These are phyloP conservation scores for Cladophialophora exuberans DNA, from an alignment of 2,329 filamentous ascomycete species.

Conservation along the genomic window DNA sequence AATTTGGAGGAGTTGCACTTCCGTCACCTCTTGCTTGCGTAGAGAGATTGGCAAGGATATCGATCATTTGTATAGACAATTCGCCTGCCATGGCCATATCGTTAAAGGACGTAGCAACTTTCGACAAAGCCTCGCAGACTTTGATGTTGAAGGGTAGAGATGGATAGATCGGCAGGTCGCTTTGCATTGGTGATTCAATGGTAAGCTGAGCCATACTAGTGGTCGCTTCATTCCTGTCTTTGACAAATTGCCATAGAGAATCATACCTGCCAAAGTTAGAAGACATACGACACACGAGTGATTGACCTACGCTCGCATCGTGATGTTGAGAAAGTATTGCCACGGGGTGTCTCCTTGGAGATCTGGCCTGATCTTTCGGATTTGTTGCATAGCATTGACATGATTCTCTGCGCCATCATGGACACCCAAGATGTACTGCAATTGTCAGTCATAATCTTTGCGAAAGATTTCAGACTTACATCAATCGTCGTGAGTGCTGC, in stretches of 20 bases:
- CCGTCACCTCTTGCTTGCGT: conserved; percentile 10
- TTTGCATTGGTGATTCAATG: conserved; percentile 21
- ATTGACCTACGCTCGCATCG: conserved; percentile 17
- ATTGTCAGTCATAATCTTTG: no score
- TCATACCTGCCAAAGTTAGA: conserved; percentile 22
- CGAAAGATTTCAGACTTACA: no score
- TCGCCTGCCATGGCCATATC: conserved; percentile 23
- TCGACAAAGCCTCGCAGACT: conserved; percentile 22
- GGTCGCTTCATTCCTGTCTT: conserved; percentile 21
- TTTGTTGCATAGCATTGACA: conserved; percentile 23
- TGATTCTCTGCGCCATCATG: conserved; percentile 24
- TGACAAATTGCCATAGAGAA: conserved; percentile 24
- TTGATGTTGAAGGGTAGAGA: conserved; percentile 23
- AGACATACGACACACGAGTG: neutral
- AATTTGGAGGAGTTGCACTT: conserved; percentile 12
- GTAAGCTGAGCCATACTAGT: conserved; percentile 22
- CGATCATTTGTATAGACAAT: conserved; percentile 27
- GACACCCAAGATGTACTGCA: conserved; percentile 25
- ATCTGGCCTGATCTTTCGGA: conserved; percentile 18
- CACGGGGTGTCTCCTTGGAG: conserved; percentile 21
- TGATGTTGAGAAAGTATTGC: conserved; percentile 17
- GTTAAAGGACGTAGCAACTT: conserved; percentile 23
- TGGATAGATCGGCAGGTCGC: conserved; percentile 24
- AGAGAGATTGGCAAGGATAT: conserved; percentile 21
- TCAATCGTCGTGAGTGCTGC: conserved; percentile 26